Evolutionary conservation across 164 flowering plant genomes (phyloP), one percentile per base, ranked within the genome.

Genomic region (Magnolia changhungtana): DNA sequence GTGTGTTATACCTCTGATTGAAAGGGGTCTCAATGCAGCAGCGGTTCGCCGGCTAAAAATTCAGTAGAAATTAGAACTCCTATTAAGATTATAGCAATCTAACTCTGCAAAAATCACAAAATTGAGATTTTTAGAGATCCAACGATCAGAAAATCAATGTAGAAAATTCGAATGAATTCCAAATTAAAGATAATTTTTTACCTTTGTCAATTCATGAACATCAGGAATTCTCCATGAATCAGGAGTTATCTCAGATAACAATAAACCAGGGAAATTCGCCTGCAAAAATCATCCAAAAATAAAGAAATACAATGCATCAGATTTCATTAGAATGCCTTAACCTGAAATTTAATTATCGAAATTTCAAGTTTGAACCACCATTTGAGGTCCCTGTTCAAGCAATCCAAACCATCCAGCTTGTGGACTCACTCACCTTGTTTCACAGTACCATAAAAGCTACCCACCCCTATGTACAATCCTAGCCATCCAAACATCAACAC

Each of bases 221-320:
- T 90, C 90, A 63, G 84, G 84, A 69, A 90, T 86, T 72, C 75
- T 83, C 80, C 88, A 90, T 10, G 73, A 69, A 68, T 88, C 89
- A 0, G 82, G 77, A 0, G 87, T 83, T 27, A 87, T 81, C 77
- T 86, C 90, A 37, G 89, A 76, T 83, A 89, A 80, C 90, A 88
- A 87, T 65, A 83, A 75, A 1, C 91, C 90, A 10, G 94, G 94
- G 31, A 81, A 84, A 66, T 83, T 73, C 19, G 80, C n/a, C 91
- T 90, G 89, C 78, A 80, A 76, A 80, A 20, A 58, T 20, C 29
- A 31, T n/a, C 61, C 61, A 55, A 55, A 37, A 37, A 37, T 3
- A 37, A 37, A 55, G 61, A 55, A 13, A 75, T 51, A 66, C 24
- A 71, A 13, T 18, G 27, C 23, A 64, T 19, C 67, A 64, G 27